phyloP scores from a whole-genome alignment of 176 grass and related monocot species.

The Urochloa ruziziensis region DNA sequence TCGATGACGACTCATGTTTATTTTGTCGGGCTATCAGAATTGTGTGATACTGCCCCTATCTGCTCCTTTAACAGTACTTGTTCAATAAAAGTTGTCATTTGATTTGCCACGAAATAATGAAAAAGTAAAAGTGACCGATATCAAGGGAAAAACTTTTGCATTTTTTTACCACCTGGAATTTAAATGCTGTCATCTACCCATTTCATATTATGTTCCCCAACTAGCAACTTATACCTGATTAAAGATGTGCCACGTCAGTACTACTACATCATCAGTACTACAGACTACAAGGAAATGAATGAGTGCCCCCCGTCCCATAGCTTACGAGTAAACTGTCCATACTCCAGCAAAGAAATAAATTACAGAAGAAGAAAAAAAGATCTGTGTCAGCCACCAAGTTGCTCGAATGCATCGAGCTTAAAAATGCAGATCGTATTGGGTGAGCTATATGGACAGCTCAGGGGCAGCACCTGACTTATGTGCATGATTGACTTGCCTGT shows the following conservation, averaged over 20 bases:
- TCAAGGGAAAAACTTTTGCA: too few relatives aligned
- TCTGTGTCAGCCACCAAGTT: too few relatives aligned
- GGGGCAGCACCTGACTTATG: slow-evolving; percentile 30
- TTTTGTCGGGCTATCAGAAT: too few relatives aligned
- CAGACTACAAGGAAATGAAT: not conserved
- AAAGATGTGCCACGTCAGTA: not conserved
- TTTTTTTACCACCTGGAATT: not conserved
- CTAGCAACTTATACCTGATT: not conserved
- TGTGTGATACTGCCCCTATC: too few relatives aligned
- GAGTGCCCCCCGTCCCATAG: too few relatives aligned
- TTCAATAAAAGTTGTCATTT: too few relatives aligned
- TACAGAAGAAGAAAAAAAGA: not conserved
- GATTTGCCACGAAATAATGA: too few relatives aligned
- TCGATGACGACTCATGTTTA: too few relatives aligned
- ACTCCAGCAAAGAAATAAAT: not conserved
- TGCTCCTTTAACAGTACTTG: too few relatives aligned
- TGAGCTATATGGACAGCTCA: slow-evolving; percentile 28
- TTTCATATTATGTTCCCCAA: not conserved
- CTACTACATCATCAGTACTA: not conserved
- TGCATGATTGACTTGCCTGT: slow-evolving; percentile 35
- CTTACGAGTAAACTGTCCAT: not conserved
- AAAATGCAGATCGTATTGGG: not conserved
- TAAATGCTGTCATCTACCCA: not conserved
- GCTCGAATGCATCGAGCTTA: too few relatives aligned
- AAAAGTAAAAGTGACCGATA: too few relatives aligned